Base-by-base conservation (phyloP, 2,329 filamentous ascomycete genomes). In the Diaporthe sp. region DNA sequence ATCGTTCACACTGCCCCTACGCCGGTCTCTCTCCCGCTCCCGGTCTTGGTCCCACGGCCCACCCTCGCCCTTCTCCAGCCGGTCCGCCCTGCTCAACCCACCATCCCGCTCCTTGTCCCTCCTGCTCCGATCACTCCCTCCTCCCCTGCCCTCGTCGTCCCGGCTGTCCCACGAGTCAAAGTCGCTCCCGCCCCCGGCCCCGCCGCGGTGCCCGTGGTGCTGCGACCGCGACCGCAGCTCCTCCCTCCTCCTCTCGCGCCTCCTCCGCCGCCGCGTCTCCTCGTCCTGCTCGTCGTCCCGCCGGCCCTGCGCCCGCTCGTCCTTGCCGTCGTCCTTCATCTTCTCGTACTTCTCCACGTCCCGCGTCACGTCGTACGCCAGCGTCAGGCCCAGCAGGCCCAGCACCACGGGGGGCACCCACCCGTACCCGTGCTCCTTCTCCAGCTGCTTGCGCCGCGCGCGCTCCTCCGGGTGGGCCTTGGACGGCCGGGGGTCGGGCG, bases 391-490 rank as follows among this genome's bases (percentile, higher is more conserved):
- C 22, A 84, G 78, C 34, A 85, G 78, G 10, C 82, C 84, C 3
- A 88, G 82, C 25, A 81, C 79, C 44, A 87, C 75, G 74, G 83
- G 85, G 42, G 84, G 82, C 6, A 80, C 82, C 83, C 85, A 87
- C 72, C 84, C 83, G 79, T 87, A 88, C 44, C 83, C 83, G 75
- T 81, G 78, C 42, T 85, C 78, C 77, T 85, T 84, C 74, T 87
- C 85, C 62, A 86, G 76, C 44, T 83, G 76, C 73, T 87, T 86
- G 76, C 84, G 82, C 34, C 49, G 34, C 25, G 79, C 76, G 19
- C 85, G 83, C 67, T 82, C 79, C n/a, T 85, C 81, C 0, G 83
- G 82, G 74, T 87, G 82, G 1, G 84, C 84, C 25, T 80, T 81
- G n/a, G 82, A 84, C 6, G 86, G 84, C 4, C 84, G 78, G 0